Percentiles rank a stretch among this genome's conserved stretches.
These are phyloP conservation scores for Leptographium procerum DNA, from an alignment of 2,329 filamentous ascomycete genomes.

Conservation along the genomic window DNA sequence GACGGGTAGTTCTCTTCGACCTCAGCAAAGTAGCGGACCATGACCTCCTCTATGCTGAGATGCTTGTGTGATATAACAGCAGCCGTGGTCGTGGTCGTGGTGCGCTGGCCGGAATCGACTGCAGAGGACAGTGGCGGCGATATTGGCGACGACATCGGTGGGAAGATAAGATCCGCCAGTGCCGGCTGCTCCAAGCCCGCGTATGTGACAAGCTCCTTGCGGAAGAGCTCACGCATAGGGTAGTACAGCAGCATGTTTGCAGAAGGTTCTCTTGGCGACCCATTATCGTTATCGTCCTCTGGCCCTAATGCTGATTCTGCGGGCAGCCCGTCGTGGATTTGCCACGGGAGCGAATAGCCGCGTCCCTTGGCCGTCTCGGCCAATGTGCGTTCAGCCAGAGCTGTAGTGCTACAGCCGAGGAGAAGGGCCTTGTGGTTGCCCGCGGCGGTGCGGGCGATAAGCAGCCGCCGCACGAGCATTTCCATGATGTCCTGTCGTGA, in stretches of 20 bases:
- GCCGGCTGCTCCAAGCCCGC: conserved; percentile 39
- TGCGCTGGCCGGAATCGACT: conserved; percentile 5
- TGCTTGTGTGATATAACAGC: conserved; percentile 55
- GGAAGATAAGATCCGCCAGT: conserved; percentile 27
- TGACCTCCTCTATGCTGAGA: conserved; percentile 81
- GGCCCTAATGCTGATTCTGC: background rate
- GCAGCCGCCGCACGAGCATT: conserved; percentile 59
- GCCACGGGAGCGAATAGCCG: conserved; percentile 72
- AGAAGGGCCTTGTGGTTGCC: conserved; percentile 58
- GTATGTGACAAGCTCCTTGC: conserved; percentile 66
- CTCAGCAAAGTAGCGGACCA: conserved; percentile 76
- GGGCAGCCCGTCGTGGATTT: conserved; percentile 59
- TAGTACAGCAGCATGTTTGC: conserved; percentile 47
- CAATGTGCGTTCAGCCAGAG: conserved; percentile 74
- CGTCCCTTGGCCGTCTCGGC: conserved; percentile 84
- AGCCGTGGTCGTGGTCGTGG: background rate
- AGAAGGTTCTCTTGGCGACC: background rate
- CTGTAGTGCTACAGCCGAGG: conserved; percentile 78
- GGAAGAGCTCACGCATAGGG: conserved; percentile 74
- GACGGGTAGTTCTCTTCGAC: conserved; percentile 81
- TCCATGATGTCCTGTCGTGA: conserved; percentile 63
- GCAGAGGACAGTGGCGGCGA: conserved; percentile 16
- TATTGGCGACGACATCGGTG: conserved; percentile 19
- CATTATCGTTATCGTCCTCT: background rate
- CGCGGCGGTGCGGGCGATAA: conserved; percentile 52